Evolutionary conservation across 2,329 filamentous ascomycete species (phyloP), one percentile per base, ranked within the genome.

Genomic region (Fusarium odoratissimum): DNA sequence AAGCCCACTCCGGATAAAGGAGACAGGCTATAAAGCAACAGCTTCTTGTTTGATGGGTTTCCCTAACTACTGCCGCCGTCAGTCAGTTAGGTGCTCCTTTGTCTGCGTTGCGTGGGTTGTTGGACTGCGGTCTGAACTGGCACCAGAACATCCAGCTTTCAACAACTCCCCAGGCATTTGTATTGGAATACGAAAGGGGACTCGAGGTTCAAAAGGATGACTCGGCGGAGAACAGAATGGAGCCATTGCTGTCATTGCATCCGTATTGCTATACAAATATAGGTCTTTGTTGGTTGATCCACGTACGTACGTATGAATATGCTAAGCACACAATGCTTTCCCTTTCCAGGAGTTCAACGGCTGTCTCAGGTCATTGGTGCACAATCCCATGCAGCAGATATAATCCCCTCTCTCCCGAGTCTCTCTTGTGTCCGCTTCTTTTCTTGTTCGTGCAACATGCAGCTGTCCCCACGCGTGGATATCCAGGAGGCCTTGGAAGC

Each of bases 281-380:
- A 69, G 42, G 67, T 60, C 49, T 56, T 66, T 59, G 58, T 66
- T 52, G 51, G 63, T 70, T 56, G 52, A 60, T 74, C 74, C 74
- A 74, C 63, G 71, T 75, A 75, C 74, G 65, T 76, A 69, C 54
- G 60, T 73, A 73, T 71, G 67, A 76, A 67, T 67, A 75, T 64
- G 66, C 57, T 66, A 65, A 75, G 71, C 67, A 70, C 45, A 71
- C 69, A 75, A 73, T 76, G 71, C 72, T 71, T 66, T 74, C 33
- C 37, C 70, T 71, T 67, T 38, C 42, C 63, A 65, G 63, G 66
- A 58, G 44, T 45, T 41, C 60, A 59, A 60, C 69, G 57, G 64
- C 51, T 73, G 75, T 77, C 75, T 77, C 75, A 77, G 75, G 75
- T 77, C 40, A 63, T 69, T 49, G 73, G 66, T 63, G 64, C 66